Conservation (phyloP, 2,329 filamentous ascomycete species). For the Decorospora gaudefroyi region DNA sequence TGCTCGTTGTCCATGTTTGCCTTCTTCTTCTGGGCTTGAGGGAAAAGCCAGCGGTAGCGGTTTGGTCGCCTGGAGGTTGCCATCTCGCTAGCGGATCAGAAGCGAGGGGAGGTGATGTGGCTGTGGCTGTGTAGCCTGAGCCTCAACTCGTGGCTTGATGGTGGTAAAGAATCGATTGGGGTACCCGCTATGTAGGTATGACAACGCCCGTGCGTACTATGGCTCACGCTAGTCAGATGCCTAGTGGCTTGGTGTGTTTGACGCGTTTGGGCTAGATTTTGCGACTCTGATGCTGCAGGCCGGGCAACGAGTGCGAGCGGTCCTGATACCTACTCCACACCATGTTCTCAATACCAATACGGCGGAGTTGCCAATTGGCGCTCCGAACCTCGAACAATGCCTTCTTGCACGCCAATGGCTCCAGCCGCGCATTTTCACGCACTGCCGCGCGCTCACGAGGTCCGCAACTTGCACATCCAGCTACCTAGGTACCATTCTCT, state of each 20-base stretch:
- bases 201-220: no score
- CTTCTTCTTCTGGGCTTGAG: slow-evolving; percentile 20
- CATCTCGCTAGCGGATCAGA: slow-evolving; percentile 10
- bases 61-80: slow-evolving; percentile 12
- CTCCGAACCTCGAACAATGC: slow-evolving; percentile 18
- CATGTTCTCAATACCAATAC: slow-evolving; percentile 44
- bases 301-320: no score
- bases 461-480: slow-evolving; percentile 12
- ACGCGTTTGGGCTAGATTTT: slow-evolving; percentile 30
- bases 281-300: slow-evolving; percentile 9
- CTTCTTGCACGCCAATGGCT: slow-evolving; percentile 24
- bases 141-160: slow-evolving; percentile 12
- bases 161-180: slow-evolving; percentile 6
- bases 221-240: no score
- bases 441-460: slow-evolving; percentile 32
- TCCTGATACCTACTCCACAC: slow-evolving; percentile 18
- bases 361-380: slow-evolving; percentile 36
- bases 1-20: slow-evolving; percentile 56
- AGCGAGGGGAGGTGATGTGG: slow-evolving; percentile 21
- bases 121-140: slow-evolving; percentile 22
- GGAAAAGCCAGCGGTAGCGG: slow-evolving; percentile 27
- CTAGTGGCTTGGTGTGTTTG: slow-evolving; percentile 39
- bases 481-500: background rate
- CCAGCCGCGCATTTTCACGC: slow-evolving; percentile 39
- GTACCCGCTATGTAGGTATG: no score